These are phyloP conservation scores for Pyropia haitanensis DNA, from an alignment of 23 red algal genomes.

Conservation along the genomic window DNA sequence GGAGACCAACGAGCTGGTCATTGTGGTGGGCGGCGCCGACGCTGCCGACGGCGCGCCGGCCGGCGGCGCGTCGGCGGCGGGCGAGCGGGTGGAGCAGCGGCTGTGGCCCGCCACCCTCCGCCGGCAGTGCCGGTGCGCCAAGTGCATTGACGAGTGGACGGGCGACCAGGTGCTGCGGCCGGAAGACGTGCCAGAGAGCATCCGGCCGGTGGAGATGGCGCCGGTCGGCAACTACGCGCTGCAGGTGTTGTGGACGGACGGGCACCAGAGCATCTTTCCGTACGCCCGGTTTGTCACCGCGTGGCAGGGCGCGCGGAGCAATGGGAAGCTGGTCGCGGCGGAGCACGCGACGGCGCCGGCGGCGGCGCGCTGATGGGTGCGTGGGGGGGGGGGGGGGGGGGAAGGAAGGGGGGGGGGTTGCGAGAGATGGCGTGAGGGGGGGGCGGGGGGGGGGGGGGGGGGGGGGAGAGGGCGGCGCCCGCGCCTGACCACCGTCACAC, in stretches of 20 bases:
- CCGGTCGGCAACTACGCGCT: conserved; percentile 94
- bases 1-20: conserved; percentile 39
- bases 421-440: too few species aligned
- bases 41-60: neutral
- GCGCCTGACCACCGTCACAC: too few species aligned
- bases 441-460: too few species aligned
- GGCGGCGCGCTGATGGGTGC: too few species aligned
- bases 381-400: too few species aligned
- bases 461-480: too few species aligned
- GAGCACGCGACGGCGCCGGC: too few species aligned
- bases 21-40: conserved; percentile 10
- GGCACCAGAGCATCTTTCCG: conserved; percentile 82
- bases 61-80: neutral
- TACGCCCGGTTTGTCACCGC: conserved; percentile 59
- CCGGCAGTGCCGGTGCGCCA: conserved; percentile 82
- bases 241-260: conserved; percentile 79
- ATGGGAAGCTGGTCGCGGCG: too few species aligned
- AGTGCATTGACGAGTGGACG: conserved; percentile 93
- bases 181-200: conserved; percentile 32
- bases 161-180: conserved; percentile 41
- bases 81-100: conserved; percentile 9
- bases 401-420: too few species aligned
- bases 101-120: conserved; percentile 55
- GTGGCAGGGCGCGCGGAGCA: conserved; percentile 8
- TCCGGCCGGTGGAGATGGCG: conserved; percentile 46